phyloP scores from a whole-genome alignment of 805 yeast genomes.

The Candida mattraensis region DNA sequence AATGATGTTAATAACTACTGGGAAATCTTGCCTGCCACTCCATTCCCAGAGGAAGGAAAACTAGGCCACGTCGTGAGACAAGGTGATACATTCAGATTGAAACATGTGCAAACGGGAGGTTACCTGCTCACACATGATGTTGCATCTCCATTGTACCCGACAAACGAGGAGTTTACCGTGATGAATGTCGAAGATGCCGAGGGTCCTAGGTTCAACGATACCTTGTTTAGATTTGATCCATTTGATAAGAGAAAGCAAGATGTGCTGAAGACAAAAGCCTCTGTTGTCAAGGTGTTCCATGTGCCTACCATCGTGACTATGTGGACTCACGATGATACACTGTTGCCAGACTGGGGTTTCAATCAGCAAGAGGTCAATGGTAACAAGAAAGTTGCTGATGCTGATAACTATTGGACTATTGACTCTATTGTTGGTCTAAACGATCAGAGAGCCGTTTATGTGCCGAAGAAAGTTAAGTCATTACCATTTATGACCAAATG shows the following conservation, averaged over 20 bases:
- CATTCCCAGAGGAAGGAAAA: constrained; percentile 40
- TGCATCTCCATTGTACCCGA: constrained; percentile 87
- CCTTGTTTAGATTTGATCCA: constrained; percentile 73
- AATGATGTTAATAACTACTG: constrained; percentile 74
- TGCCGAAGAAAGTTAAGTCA: constrained; percentile 60
- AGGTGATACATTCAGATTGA: constrained; percentile 74
- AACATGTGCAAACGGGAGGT: constrained; percentile 79
- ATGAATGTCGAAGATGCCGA: constrained; percentile 59
- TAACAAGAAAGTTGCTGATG: constrained; percentile 72
- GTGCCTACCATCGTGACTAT: constrained; percentile 86
- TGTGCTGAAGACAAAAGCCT: constrained; percentile 65
- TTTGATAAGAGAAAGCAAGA: constrained; percentile 51
- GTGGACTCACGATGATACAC: constrained; percentile 86
- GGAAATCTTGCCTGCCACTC: constrained; percentile 72
- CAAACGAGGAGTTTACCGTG: constrained; percentile 92
- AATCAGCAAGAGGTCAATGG: constrained; percentile 94
- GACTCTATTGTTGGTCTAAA: constrained; percentile 66
- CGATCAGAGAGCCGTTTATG: constrained; percentile 61
- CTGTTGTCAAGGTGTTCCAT: constrained; percentile 71
- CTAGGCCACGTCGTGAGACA: constrained; percentile 55
- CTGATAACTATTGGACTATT: constrained; percentile 71
- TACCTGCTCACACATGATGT: constrained; percentile 89
- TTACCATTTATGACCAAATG: constrained; percentile 83
- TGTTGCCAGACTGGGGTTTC: constrained; percentile 94
- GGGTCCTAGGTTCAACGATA: constrained; percentile 60